A percentile compares a stretch with the other conserved stretches of the same genome.
Conservation (phyloP, 2,329 filamentous ascomycete species). For the Diplodia corticola region DNA sequence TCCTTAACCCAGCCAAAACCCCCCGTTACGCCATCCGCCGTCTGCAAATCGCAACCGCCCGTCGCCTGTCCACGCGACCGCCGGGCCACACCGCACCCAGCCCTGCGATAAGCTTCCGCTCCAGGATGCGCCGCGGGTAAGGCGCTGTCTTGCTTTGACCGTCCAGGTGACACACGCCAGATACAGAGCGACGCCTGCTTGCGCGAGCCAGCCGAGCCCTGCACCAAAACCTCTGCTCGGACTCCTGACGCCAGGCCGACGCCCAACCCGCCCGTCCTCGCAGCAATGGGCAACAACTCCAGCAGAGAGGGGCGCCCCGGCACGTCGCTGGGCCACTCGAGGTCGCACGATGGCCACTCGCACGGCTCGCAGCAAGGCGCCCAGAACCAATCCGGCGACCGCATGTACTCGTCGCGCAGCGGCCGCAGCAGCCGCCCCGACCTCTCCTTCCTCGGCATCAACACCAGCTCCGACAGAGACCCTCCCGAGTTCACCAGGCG, state of each 20-base stretch:
- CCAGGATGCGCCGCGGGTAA: conserved; percentile 22
- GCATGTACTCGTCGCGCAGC: conserved; percentile 41
- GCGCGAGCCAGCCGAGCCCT: conserved; percentile 7
- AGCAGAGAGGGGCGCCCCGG: conserved; percentile 48
- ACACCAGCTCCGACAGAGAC: conserved; percentile 51
- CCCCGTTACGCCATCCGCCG: conserved; percentile 7
- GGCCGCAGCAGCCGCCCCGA: conserved; percentile 59
- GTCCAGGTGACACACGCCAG: conserved; percentile 23
- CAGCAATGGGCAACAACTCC: conserved; percentile 50
- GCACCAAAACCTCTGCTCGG: neutral
- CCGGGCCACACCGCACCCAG: neutral
- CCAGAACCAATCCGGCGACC: conserved; percentile 29
- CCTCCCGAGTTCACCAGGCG: conserved; percentile 61
- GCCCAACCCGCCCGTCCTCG: neutral
- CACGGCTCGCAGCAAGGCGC: conserved; percentile 31
- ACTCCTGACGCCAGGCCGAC: neutral
- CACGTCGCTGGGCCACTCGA: conserved; percentile 35
- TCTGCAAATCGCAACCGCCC: neutral
- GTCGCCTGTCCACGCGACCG: neutral
- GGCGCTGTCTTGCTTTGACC: conserved; percentile 10
- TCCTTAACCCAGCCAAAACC: neutral
- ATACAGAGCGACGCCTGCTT: conserved; percentile 11
- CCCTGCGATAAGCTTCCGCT: conserved; percentile 10
- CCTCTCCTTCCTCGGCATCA: conserved; percentile 60
- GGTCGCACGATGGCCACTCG: conserved; percentile 30